Evolutionary conservation across 2,329 filamentous ascomycete genomes (phyloP).

Genomic region (Teratosphaeria epicoccoides): DNA sequence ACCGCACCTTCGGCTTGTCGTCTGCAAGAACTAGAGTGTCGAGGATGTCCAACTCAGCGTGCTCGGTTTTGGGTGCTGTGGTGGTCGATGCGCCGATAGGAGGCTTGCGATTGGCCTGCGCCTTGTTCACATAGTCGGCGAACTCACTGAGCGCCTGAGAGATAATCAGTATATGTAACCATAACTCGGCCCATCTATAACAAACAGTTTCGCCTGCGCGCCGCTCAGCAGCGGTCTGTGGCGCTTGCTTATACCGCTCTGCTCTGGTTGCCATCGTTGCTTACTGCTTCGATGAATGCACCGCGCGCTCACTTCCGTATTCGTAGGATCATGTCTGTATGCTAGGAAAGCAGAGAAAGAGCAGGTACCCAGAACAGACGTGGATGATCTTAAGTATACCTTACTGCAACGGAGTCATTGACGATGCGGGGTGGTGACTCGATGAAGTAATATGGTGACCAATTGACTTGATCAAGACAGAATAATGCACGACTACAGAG

Average conservation of each 20-base stretch:
- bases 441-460: background rate
- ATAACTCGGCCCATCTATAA: background rate
- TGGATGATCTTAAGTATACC: background rate
- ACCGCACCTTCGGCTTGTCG: conserved; percentile 51
- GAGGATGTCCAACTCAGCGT: conserved; percentile 83
- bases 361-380: background rate
- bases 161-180: conserved; percentile 1
- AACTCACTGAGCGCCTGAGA: conserved; percentile 78
- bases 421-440: background rate
- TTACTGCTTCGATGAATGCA: background rate
- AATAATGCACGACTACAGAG: no score
- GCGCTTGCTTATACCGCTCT: conserved; percentile 26
- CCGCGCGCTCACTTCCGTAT: conserved; percentile 8
- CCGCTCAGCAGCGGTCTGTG: conserved; percentile 61
- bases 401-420: background rate
- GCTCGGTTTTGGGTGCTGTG: conserved; percentile 43
- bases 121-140: conserved; percentile 91
- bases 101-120: conserved; percentile 59
- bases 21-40: conserved; percentile 69
- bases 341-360: background rate
- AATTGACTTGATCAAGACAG: background rate
- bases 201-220: conserved; percentile 77
- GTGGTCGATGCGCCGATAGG: conserved; percentile 23
- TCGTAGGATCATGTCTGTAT: conserved; percentile 9
- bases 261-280: conserved; percentile 22